These are phyloP conservation scores for Ophiocordyceps sinensis DNA, from an alignment of 2,329 filamentous ascomycete species.

Conservation along the genomic window DNA sequence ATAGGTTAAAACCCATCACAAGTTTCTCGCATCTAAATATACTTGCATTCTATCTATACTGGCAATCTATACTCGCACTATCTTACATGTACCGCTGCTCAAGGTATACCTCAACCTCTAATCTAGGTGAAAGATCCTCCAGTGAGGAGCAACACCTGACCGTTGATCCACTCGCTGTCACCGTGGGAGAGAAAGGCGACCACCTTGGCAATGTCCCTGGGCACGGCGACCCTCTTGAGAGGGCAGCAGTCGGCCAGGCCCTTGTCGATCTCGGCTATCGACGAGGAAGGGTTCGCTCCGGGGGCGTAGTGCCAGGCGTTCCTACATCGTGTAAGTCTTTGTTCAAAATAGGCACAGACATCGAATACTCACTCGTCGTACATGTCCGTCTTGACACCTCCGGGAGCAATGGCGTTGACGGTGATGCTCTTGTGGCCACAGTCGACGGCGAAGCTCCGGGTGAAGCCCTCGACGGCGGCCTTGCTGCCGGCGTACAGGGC, in stretches of 20 bases:
- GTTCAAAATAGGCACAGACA: not conserved
- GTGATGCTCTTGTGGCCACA: slow-evolving; percentile 53
- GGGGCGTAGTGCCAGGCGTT: slow-evolving; percentile 37
- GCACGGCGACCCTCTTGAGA: slow-evolving; percentile 44
- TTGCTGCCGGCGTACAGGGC: slow-evolving; percentile 63
- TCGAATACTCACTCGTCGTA: slow-evolving; percentile 18
- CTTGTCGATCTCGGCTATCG: slow-evolving; percentile 25
- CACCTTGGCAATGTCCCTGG: slow-evolving; percentile 47
- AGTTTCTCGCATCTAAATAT: no score
- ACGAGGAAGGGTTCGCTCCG: slow-evolving; percentile 34
- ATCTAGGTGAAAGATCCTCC: no score
- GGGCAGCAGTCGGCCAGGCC: slow-evolving; percentile 1
- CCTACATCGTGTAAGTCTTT: not conserved
- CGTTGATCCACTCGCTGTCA: slow-evolving; percentile 32
- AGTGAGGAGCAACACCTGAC: slow-evolving; percentile 4
- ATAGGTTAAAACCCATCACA: no score
- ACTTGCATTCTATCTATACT: no score
- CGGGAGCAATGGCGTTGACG: slow-evolving; percentile 52
- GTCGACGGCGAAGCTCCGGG: slow-evolving; percentile 59
- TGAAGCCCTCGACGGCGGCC: slow-evolving; percentile 64
- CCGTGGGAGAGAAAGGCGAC: slow-evolving; percentile 19
- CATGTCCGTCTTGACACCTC: slow-evolving; percentile 56
- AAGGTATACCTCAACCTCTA: no score
- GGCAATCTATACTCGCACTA: no score
- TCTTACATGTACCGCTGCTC: no score